Evolutionary conservation across 192 early-diverging fungal genomes (phyloP).

Genomic region (Gonapodya sp.): DNA sequence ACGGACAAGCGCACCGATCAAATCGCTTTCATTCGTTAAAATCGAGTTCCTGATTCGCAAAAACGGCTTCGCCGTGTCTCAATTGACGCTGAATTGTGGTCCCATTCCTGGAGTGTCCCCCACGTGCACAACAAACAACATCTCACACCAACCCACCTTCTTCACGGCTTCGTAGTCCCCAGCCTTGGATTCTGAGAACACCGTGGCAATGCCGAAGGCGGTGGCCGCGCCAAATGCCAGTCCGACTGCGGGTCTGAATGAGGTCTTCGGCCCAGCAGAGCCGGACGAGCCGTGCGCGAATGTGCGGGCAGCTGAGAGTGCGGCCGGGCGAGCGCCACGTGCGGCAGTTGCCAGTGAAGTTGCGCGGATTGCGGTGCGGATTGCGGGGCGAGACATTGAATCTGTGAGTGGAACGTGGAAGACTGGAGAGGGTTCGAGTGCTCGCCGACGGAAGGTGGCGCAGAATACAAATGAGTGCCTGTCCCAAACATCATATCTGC

Average conservation of each 20-base stretch:
- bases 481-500: too few species aligned
- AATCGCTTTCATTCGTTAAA: too few species aligned
- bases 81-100: too few species aligned
- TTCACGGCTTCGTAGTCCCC: conserved; percentile 6
- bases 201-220: conserved; percentile 2
- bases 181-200: neutral
- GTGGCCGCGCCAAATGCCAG: neutral
- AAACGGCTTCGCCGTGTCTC: too few species aligned
- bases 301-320: neutral
- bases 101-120: conserved; percentile 3
- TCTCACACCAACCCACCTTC: neutral
- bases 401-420: too few species aligned
- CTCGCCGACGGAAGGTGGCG: too few species aligned
- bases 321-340: neutral
- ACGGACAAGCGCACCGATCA: too few species aligned
- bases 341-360: neutral
- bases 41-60: too few species aligned
- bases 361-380: neutral
- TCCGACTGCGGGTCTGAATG: neutral
- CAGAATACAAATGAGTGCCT: too few species aligned
- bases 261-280: neutral
- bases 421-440: too few species aligned
- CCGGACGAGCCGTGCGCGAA: neutral
- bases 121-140: neutral
- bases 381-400: neutral